A percentile compares a stretch with the other conserved stretches of the same genome.
Evolutionary conservation across 164 flowering plant genomes (phyloP).

Genomic region (Santalum album): DNA sequence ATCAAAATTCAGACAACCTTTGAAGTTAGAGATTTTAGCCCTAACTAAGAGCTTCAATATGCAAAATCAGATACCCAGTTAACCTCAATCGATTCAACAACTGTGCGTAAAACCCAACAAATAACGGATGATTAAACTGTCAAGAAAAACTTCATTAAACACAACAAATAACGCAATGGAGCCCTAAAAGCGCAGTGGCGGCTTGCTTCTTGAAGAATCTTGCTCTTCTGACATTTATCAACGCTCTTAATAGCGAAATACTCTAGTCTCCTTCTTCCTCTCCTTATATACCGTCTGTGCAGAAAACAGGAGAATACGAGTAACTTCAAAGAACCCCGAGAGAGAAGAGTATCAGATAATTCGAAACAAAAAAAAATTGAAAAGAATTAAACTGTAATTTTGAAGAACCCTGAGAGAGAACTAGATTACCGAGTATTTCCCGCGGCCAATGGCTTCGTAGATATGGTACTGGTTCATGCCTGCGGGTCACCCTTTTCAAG

Average conservation of each 20-base stretch:
- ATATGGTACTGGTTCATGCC: constrained; percentile 80
- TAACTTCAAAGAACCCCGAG: neutral
- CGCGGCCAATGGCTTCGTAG: constrained; percentile 79
- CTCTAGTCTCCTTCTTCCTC: constrained; percentile 96
- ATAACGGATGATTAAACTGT: too few species aligned
- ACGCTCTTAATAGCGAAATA: constrained; percentile 89
- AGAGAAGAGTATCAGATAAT: too few species aligned
- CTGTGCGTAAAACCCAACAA: too few species aligned
- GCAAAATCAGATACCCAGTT: too few species aligned
- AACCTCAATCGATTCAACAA: too few species aligned
- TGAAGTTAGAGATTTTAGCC: too few species aligned
- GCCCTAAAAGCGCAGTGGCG: neutral
- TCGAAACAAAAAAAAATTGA: too few species aligned
- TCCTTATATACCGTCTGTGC: constrained; percentile 85
- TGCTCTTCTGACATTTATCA: constrained; percentile 80
- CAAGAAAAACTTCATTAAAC: too few species aligned
- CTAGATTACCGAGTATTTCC: constrained; percentile 65
- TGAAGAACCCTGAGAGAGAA: neutral
- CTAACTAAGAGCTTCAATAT: too few species aligned
- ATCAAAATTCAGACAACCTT: too few species aligned
- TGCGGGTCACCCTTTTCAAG: too few species aligned
- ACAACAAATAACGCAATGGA: too few species aligned
- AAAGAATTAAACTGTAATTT: neutral
- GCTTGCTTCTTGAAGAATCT: constrained; percentile 89
- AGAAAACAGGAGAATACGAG: neutral